phyloP scores from a whole-genome alignment of 2,329 filamentous ascomycete genomes.

The Dothistroma septosporum region DNA sequence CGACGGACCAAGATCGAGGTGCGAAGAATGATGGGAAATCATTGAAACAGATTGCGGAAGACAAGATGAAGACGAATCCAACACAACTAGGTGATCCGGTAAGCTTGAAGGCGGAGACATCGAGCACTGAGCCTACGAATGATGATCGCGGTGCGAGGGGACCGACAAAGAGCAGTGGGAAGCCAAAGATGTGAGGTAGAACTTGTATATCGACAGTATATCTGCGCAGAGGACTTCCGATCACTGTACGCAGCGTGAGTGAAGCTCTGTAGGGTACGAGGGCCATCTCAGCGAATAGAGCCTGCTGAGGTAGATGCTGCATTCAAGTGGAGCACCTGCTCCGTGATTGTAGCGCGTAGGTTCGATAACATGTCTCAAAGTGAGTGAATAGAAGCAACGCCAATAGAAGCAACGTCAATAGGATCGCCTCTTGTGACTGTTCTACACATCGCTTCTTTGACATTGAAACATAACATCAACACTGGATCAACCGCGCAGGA shows the following conservation, averaged over 20 bases:
- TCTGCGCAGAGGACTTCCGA: not conserved
- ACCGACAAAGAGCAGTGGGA: constrained; percentile 25
- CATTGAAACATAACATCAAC: no score
- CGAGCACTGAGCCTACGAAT: constrained; percentile 32
- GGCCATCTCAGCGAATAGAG: no score
- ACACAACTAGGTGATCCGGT: constrained; percentile 37
- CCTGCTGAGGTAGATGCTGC: no score
- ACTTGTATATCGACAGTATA: not conserved
- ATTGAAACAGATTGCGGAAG: constrained; percentile 24
- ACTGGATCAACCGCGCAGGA: not conserved
- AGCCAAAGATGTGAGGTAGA: constrained; percentile 31
- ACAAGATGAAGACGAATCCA: constrained; percentile 32
- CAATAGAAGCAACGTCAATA: not conserved
- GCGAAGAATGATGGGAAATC: constrained; percentile 15
- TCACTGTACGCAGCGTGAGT: not conserved
- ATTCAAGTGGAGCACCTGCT: not conserved
- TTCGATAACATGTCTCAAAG: not conserved
- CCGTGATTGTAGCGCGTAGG: not conserved
- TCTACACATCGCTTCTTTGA: no score
- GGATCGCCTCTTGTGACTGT: not conserved
- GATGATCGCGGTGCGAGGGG: constrained; percentile 32
- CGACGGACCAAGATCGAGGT: constrained; percentile 18
- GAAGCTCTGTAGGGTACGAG: no score
- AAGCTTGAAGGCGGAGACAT: constrained; percentile 35
- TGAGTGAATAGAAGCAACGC: not conserved